Base-by-base conservation (phyloP, 768 basidiomycete genomes). In the Pleurotus pulmonarius region DNA sequence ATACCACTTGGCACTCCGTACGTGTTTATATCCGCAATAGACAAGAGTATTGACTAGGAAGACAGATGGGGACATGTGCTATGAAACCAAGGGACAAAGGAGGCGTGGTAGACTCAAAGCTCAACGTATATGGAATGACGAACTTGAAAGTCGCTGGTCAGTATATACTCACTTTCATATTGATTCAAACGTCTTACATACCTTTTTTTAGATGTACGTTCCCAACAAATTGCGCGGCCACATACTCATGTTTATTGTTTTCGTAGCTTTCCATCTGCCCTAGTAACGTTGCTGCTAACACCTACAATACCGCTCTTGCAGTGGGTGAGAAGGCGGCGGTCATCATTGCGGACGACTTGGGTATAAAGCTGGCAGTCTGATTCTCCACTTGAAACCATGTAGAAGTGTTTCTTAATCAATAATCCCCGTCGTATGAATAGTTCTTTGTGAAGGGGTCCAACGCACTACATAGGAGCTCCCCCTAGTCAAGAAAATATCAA, bases 321-420 rank as follows among this genome's bases (percentile, higher is more conserved):
- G 72, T 87, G 39, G 85, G 83, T 3, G 85, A 87, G 67, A 87
- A 86, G 66, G 83, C 83, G 0, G 82, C 84, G 0, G 60, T 76
- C 5, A 75, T 87, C 40, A 83, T 87, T 46, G 80, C 79, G 2
- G 73, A 84, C 55, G 86, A 86, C n/a, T 57, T 78, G 39, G 70
- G 69, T 8, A 69, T 71, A 41, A 56, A 54, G 18, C n/a, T 53
- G 37, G 39, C 39, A n/a, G 43, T n/a, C 15, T 34, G 29, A 34
- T 34, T 29, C 9, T 29, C 11, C 8, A 20, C 20, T 20, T 20
- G 3, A 20, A 20, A 20, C 20, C 20, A 20, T 20, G 20, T 20
- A 20, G 3, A 20, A 1, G 1, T 20, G 20, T 20, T 20, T 20
- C 20, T 20, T 20, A 20, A 20, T 20, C 20, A 20, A 20, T n/a